These are phyloP conservation scores for Plantago lanceolata DNA, from an alignment of 305 asterid species.

Conservation along the genomic window DNA sequence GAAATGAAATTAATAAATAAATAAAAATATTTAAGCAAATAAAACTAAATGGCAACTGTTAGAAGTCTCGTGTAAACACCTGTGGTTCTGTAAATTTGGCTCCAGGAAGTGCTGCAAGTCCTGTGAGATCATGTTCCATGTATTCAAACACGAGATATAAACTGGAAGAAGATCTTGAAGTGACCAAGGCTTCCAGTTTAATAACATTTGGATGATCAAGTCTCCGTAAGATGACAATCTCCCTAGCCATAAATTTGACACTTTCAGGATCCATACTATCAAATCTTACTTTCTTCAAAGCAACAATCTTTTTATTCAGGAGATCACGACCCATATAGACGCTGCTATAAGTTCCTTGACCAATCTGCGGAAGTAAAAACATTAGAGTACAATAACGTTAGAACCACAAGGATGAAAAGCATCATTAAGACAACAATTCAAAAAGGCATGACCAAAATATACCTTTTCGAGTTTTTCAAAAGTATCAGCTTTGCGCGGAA, in stretches of 20 bases:
- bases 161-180: conserved; percentile 16
- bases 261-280: conserved; percentile 18
- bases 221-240: conserved; percentile 8
- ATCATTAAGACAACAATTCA: neutral
- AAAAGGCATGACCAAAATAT: neutral
- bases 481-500: neutral
- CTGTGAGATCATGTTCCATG: conserved; percentile 7
- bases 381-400: neutral
- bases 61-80: neutral
- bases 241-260: conserved; percentile 19
- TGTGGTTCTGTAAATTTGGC: conserved; percentile 10
- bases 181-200: conserved; percentile 17
- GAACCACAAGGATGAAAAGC: no score
- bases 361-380: neutral
- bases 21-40: neutral
- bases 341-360: conserved; percentile 14
- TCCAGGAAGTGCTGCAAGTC: conserved; percentile 4
- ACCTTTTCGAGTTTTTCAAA: conserved; percentile 3
- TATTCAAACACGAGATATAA: conserved; percentile 14
- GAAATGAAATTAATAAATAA: neutral
- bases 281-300: conserved; percentile 11
- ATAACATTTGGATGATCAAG: conserved; percentile 19
- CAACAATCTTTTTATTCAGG: conserved; percentile 6
- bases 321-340: conserved; percentile 15
- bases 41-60: neutral